Evolutionary conservation across 2,329 filamentous ascomycete genomes (phyloP).

Genomic region (Trichophyton rubrum): DNA sequence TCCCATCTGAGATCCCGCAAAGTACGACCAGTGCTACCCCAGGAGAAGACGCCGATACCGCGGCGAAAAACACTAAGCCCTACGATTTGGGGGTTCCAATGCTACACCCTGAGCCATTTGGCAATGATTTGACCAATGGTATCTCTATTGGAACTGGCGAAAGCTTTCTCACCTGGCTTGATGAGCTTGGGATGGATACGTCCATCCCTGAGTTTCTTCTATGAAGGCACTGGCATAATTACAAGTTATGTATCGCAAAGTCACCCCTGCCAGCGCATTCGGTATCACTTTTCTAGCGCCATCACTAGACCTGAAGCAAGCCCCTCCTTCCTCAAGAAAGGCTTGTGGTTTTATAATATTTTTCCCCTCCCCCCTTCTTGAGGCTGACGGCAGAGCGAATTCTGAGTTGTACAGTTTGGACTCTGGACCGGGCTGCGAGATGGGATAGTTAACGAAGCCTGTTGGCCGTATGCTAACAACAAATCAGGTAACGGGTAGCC

Average conservation of each 20-base stretch:
- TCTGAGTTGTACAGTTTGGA: background rate
- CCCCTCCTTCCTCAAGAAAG: background rate
- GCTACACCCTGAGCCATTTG: background rate
- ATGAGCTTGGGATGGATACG: constrained; percentile 11
- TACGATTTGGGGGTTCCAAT: background rate
- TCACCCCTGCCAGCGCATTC: background rate
- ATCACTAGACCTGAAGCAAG: background rate
- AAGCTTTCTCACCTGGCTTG: constrained; percentile 12
- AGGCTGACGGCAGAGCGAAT: background rate
- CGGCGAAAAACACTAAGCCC: background rate
- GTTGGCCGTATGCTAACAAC: background rate
- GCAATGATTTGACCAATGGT: background rate
- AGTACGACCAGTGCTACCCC: no score
- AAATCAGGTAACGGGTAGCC: background rate
- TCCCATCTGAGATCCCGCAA: background rate
- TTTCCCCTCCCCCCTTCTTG: background rate
- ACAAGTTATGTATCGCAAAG: no score
- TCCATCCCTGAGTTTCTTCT: constrained; percentile 10
- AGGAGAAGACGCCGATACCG: background rate
- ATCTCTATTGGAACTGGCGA: constrained; percentile 8
- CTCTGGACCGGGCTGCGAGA: background rate
- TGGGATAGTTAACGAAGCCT: background rate
- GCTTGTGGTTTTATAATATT: background rate
- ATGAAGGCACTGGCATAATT: background rate
- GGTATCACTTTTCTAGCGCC: background rate